Conservation (phyloP, 176 grass and related monocot species). For the Metroxylon sagu region DNA sequence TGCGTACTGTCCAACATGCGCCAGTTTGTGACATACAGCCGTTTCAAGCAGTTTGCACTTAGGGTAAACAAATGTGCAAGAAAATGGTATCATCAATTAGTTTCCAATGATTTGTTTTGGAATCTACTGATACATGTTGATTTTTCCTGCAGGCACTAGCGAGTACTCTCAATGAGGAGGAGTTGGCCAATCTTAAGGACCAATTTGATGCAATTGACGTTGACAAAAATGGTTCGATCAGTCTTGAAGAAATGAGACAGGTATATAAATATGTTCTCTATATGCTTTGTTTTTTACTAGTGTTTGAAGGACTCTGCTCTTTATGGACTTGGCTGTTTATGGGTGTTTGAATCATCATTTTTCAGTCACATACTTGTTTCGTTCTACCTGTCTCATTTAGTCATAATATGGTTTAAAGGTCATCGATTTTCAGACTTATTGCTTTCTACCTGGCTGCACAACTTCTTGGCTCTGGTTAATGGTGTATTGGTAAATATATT, state of each 20-base stretch:
- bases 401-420: too few relatives aligned
- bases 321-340: too few relatives aligned
- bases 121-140: constrained; percentile 21
- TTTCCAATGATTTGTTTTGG: constrained; percentile 2
- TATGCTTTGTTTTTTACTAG: too few relatives aligned
- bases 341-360: too few relatives aligned
- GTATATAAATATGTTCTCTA: constrained; percentile 16
- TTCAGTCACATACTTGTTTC: too few relatives aligned
- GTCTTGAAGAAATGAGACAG: constrained; percentile 95
- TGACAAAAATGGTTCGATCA: constrained; percentile 97
- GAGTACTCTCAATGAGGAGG: constrained; percentile 79
- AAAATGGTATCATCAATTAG: not conserved
- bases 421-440: too few relatives aligned
- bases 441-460: too few relatives aligned
- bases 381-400: too few relatives aligned
- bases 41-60: constrained; percentile 94
- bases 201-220: constrained; percentile 96
- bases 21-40: constrained; percentile 95
- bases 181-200: constrained; percentile 76
- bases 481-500: too few relatives aligned
- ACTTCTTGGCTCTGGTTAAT: too few relatives aligned
- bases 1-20: constrained; percentile 92
- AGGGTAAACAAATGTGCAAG: constrained; percentile 45
- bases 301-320: too few relatives aligned
- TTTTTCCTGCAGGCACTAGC: constrained; percentile 61